Evolutionary conservation across 2,329 filamentous ascomycete species (phyloP).

Genomic region (Didymella arachidicola): DNA sequence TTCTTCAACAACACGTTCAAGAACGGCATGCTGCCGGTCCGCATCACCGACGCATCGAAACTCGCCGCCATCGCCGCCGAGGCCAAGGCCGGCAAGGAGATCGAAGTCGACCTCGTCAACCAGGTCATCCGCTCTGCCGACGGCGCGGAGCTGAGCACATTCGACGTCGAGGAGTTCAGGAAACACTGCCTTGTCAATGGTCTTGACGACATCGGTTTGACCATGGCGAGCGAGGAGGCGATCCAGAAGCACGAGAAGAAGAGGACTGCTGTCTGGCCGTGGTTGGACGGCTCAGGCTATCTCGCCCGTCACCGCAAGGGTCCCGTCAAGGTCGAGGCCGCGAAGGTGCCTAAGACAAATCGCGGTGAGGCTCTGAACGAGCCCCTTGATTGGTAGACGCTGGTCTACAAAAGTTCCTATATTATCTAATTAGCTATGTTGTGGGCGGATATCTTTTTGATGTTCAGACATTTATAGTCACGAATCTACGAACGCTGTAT

Average conservation of each 20-base stretch:
- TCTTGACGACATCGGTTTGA: constrained; percentile 93
- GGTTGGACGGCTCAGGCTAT: constrained; percentile 88
- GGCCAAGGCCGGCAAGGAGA: constrained; percentile 78
- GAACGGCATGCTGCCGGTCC: constrained; percentile 95
- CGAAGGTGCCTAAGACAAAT: constrained; percentile 86
- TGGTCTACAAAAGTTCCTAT: not conserved
- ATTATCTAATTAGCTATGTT: not conserved
- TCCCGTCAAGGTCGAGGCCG: constrained; percentile 69
- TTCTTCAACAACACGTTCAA: constrained; percentile 99
- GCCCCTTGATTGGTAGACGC: constrained; percentile 81
- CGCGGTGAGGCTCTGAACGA: constrained; percentile 82
- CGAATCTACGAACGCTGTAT: constrained; percentile 1
- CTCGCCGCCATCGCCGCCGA: constrained; percentile 77
- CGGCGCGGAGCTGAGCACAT: constrained; percentile 77
- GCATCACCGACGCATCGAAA: constrained; percentile 71
- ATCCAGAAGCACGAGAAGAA: constrained; percentile 83
- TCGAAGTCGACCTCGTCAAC: constrained; percentile 88
- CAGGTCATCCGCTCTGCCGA: constrained; percentile 80
- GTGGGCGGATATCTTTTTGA: not conserved
- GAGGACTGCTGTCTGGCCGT: constrained; percentile 80
- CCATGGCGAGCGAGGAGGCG: constrained; percentile 90
- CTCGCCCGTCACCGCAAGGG: constrained; percentile 66
- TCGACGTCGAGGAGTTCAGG: constrained; percentile 91
- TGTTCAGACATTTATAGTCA: constrained; percentile 2
- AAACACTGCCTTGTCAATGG: constrained; percentile 95